These are phyloP conservation scores for Leccinum variicolor DNA, from an alignment of 768 basidiomycete genomes.

Conservation along the genomic window DNA sequence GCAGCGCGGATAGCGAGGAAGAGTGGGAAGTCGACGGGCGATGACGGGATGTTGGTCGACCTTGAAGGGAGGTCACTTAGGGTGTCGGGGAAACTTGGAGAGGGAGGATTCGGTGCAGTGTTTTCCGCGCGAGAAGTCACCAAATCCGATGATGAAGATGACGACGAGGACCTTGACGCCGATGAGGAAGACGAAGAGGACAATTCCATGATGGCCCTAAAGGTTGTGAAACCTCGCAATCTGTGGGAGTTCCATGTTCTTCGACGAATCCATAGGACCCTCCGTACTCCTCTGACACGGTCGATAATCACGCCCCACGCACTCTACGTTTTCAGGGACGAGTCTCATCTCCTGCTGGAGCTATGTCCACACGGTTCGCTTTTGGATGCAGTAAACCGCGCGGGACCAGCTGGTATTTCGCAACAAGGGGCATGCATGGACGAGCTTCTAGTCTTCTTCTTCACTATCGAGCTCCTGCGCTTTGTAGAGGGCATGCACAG, in stretches of 20 bases:
- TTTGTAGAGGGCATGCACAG: constrained; percentile 79
- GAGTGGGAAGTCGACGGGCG: constrained; percentile 31
- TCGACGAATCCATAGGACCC: constrained; percentile 64
- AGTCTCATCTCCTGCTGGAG: constrained; percentile 86
- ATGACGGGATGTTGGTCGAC: constrained; percentile 48
- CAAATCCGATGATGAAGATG: constrained; percentile 39
- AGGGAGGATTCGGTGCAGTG: constrained; percentile 96
- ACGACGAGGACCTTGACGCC: constrained; percentile 44
- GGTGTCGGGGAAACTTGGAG: constrained; percentile 86
- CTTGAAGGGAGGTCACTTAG: constrained; percentile 65
- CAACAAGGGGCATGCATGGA: constrained; percentile 83
- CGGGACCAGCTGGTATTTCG: constrained; percentile 67
- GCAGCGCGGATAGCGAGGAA: constrained; percentile 43
- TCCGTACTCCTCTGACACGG: constrained; percentile 54
- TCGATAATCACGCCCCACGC: constrained; percentile 78
- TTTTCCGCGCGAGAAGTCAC: constrained; percentile 69
- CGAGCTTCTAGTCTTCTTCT: constrained; percentile 93
- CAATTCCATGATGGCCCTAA: constrained; percentile 71
- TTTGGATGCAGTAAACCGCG: constrained; percentile 87
- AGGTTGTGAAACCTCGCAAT: constrained; percentile 85
- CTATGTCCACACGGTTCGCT: constrained; percentile 90
- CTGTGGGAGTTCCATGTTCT: constrained; percentile 93
- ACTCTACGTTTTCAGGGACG: constrained; percentile 82
- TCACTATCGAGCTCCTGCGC: constrained; percentile 85
- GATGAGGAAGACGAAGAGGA: constrained; percentile 55